Conservation (phyloP, 768 basidiomycete species). For the Aureoboletus auriporus region DNA sequence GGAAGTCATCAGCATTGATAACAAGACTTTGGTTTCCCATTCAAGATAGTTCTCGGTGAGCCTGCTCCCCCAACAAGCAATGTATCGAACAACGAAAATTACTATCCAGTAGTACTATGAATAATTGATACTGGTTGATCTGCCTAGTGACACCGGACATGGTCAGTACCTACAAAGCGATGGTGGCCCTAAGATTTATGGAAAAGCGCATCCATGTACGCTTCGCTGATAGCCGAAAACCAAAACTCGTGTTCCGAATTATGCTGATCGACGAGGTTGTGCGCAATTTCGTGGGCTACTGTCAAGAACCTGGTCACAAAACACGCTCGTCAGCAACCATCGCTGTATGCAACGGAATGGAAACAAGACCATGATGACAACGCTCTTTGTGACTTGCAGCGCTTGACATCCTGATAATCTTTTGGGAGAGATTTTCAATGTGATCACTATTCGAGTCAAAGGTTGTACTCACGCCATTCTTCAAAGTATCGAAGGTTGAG, state of each 20-base stretch:
- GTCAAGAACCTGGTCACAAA: constrained; percentile 64
- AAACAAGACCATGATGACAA: background rate
- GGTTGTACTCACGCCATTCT: constrained; percentile 70
- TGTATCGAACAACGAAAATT: too few relatives aligned
- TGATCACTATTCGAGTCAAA: background rate
- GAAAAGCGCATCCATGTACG: constrained; percentile 40
- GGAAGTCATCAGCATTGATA: too few relatives aligned
- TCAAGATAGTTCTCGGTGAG: too few relatives aligned
- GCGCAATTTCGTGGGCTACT: constrained; percentile 86
- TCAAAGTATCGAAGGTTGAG: constrained; percentile 81
- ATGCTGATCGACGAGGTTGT: constrained; percentile 78
- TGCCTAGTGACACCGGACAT: too few relatives aligned
- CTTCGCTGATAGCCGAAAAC: constrained; percentile 82
- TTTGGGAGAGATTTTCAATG: background rate
- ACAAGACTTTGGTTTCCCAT: too few relatives aligned
- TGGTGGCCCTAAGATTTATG: constrained; percentile 2
- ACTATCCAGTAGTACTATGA: too few relatives aligned
- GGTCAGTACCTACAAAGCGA: background rate
- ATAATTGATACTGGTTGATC: too few relatives aligned
- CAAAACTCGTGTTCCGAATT: constrained; percentile 91
- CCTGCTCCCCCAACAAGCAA: too few relatives aligned
- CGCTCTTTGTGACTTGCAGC: background rate
- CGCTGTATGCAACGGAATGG: background rate
- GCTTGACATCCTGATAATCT: constrained; percentile 6
- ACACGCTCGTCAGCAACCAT: background rate